Base-by-base conservation (phyloP, 257 asterid species). In the Cynanchum wilfordii region DNA sequence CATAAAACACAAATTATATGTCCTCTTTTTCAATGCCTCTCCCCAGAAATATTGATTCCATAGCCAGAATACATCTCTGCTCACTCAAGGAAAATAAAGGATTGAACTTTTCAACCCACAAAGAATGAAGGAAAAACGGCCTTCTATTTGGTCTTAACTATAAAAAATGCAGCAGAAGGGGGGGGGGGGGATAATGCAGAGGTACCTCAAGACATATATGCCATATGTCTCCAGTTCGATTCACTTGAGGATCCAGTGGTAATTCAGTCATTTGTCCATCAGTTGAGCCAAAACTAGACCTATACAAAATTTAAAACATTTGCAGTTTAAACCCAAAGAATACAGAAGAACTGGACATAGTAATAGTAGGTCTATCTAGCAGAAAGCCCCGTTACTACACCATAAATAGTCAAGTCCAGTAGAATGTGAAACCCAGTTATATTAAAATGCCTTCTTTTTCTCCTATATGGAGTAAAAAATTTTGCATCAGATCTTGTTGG, bases 221-320 rank as follows among this genome's bases (percentile, higher is more conserved):
- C 99, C 99, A 94, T 86, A 88, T 83, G 78, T 89, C 89, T 83
- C 93, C 99, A 12, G 98, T 91, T 85, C 83, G 92, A 79, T 94
- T 94, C 63, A 79, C 82, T 80, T 82, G 88, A n/a, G 92, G 89
- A 79, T 94, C 97, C 83, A 94, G 78, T 12, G 87, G 58, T 66
- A 91, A 73, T 81, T 90, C 96, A 76, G 86, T 77, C 92, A 82
- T 83, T 78, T 78, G 96, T 70, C 86, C 84, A 74, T 81, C 83
- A 72, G 68, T 66, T 45, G 75, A 73, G 70, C 80, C 76, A 24
- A 70, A 72, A 68, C 49, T 64, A 70, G 76, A 86, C 86, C 91
- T 87, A 75, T 72, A 71, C 38, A 68, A 54, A 3, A 62, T 7
- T 67, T 2, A 55, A 45, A 59, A 20, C 7, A 50, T 4, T 50